A percentile compares a stretch with the other conserved stretches of the same genome.
These are phyloP conservation scores for Stachybotrys echinatus DNA, from an alignment of 2,329 filamentous ascomycete species.

Conservation along the genomic window DNA sequence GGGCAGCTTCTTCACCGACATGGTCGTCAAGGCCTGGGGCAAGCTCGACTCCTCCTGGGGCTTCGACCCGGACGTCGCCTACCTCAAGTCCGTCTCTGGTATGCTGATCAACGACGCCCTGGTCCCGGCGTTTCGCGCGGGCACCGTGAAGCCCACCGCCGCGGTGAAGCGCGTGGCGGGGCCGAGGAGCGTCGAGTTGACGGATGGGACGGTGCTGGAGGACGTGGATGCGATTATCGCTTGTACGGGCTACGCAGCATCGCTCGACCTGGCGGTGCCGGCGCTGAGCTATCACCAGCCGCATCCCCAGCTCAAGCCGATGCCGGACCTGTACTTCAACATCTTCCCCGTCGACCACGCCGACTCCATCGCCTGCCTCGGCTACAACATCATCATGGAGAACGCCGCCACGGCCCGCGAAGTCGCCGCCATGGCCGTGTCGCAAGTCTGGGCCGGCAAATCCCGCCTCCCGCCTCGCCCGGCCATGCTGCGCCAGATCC, in stretches of 20 bases:
- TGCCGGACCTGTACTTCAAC: constrained; percentile 32
- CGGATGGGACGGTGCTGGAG: constrained; percentile 16
- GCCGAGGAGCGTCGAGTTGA: constrained; percentile 13
- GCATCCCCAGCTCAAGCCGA: constrained; percentile 9
- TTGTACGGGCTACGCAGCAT: constrained; percentile 24
- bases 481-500: constrained; percentile 24
- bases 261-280: constrained; percentile 13
- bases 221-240: constrained; percentile 21
- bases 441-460: constrained; percentile 33
- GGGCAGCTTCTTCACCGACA: constrained; percentile 14
- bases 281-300: constrained; percentile 4
- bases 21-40: constrained; percentile 12
- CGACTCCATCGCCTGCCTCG: constrained; percentile 34
- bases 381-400: constrained; percentile 25
- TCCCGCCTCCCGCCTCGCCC: constrained; percentile 24
- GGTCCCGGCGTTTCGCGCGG: constrained; percentile 9
- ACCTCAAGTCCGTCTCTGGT: constrained; percentile 7
- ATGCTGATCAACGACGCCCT: constrained; percentile 13
- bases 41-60: constrained; percentile 11
- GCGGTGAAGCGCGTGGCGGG: constrained; percentile 11
- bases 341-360: constrained; percentile 32
- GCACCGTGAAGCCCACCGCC: constrained; percentile 5
- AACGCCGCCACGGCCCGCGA: constrained; percentile 30
- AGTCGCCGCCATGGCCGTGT: constrained; percentile 31
- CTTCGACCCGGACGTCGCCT: constrained; percentile 7